Conservation (phyloP, 2,329 filamentous ascomycete genomes). For the Penicillium sp. region DNA sequence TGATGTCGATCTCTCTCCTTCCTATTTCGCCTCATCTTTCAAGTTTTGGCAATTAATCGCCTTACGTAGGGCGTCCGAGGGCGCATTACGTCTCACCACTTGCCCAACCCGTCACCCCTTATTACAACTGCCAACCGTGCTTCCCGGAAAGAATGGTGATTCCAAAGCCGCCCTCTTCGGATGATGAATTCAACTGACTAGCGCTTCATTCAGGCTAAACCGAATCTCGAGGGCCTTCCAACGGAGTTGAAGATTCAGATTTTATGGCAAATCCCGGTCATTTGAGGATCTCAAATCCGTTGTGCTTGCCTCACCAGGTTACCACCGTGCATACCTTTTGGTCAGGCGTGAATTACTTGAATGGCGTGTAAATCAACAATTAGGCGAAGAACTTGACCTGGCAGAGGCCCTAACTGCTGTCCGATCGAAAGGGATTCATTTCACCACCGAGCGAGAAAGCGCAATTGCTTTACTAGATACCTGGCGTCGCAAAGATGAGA, state of each 20-base stretch:
- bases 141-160: too few species aligned
- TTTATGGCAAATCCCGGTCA: constrained; percentile 11
- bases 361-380: constrained; percentile 6
- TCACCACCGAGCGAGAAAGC: constrained; percentile 1
- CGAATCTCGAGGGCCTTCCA: constrained; percentile 14
- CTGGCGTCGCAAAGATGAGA: constrained; percentile 21
- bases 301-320: constrained; percentile 18
- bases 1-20: too few species aligned
- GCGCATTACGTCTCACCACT: too few species aligned
- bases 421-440: constrained; percentile 18
- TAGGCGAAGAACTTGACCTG: constrained; percentile 18
- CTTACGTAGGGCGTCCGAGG: too few species aligned
- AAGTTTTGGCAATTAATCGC: too few species aligned
- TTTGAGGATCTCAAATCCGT: constrained; percentile 18
- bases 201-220: background rate
- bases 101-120: too few species aligned
- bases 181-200: too few species aligned
- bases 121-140: too few species aligned
- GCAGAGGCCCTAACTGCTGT: constrained; percentile 24
- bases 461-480: constrained; percentile 21
- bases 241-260: constrained; percentile 18
- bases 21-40: too few species aligned
- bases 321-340: constrained; percentile 16
- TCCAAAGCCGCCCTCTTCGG: too few species aligned
- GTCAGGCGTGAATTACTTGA: constrained; percentile 11